Percentiles rank a stretch among this genome's conserved stretches.
phyloP scores from a whole-genome alignment of 352 stramenopile genomes.

The Globisporangium emineosum region DNA sequence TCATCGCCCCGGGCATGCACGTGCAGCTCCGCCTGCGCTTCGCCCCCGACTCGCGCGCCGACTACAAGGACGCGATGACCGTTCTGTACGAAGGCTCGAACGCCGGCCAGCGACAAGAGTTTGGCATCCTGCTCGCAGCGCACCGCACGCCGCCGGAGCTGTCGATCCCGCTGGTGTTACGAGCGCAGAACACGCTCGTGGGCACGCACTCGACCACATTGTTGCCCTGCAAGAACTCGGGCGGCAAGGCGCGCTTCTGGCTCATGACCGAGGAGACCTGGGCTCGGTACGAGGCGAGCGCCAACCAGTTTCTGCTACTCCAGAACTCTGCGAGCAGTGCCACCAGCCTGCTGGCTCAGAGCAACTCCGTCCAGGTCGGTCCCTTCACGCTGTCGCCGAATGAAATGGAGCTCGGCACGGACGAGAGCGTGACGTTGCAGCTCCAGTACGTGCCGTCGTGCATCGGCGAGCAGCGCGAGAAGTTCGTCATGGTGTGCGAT shows the following conservation, averaged over 20 bases:
- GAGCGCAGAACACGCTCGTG: conserved; percentile 59
- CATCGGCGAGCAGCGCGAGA: conserved; percentile 55
- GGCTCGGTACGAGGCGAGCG: conserved; percentile 32
- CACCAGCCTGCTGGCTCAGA: neutral
- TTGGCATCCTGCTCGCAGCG: conserved; percentile 45
- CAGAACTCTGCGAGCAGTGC: neutral
- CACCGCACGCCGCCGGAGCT: conserved; percentile 55
- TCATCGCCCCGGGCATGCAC: conserved; percentile 72
- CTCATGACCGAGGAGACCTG: conserved; percentile 58
- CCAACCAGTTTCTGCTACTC: conserved; percentile 7
- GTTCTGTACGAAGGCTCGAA: conserved; percentile 48
- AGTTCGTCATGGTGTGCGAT: conserved; percentile 81
- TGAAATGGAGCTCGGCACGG: conserved; percentile 45
- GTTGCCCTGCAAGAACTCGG: conserved; percentile 56
- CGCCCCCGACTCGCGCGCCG: conserved; percentile 62
- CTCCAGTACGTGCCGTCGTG: conserved; percentile 53
- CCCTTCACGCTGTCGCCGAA: conserved; percentile 58
- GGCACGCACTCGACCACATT: conserved; percentile 42
- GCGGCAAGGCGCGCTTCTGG: conserved; percentile 68
- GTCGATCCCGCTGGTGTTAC: conserved; percentile 58
- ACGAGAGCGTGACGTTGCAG: conserved; percentile 37
- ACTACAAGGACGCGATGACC: conserved; percentile 65
- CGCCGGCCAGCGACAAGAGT: conserved; percentile 16
- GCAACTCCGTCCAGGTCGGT: conserved; percentile 22
- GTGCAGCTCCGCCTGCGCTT: conserved; percentile 61